phyloP scores from a whole-genome alignment of 345 rosid genomes.

The Gynandropsis gynandra region DNA sequence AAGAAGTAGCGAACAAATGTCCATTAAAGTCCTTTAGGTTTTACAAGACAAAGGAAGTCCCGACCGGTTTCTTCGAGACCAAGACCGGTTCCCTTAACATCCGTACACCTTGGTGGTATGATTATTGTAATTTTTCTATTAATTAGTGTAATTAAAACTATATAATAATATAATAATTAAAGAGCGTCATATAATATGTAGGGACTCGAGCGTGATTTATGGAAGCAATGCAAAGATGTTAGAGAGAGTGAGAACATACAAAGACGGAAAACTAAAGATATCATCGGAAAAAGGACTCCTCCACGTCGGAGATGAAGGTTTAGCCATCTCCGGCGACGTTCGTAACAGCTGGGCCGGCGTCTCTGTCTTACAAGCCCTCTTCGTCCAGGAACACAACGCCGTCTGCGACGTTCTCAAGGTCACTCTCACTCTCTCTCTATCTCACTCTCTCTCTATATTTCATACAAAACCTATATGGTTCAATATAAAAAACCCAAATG shows the following conservation, averaged over 20 bases:
- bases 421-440: background rate
- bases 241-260: conserved; percentile 38
- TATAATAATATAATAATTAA: too few species aligned
- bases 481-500: too few species aligned
- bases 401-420: conserved; percentile 52
- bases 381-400: conserved; percentile 46
- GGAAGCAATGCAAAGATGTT: conserved; percentile 34
- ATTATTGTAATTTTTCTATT: background rate
- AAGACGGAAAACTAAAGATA: conserved; percentile 49
- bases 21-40: conserved; percentile 48
- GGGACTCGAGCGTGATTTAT: conserved; percentile 58
- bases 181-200: conserved; percentile 4
- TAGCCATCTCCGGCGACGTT: conserved; percentile 40
- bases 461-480: too few species aligned
- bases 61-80: conserved; percentile 39
- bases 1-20: conserved; percentile 35
- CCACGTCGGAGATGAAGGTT: conserved; percentile 31
- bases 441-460: too few species aligned
- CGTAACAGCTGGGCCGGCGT: conserved; percentile 53
- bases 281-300: conserved; percentile 41
- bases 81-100: conserved; percentile 37
- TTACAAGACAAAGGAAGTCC: conserved; percentile 40
- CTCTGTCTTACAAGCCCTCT: conserved; percentile 45
- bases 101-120: conserved; percentile 61
- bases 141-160: too few species aligned